Conservation (phyloP, 805 yeast genomes). For the Starmerella vaccinii region DNA sequence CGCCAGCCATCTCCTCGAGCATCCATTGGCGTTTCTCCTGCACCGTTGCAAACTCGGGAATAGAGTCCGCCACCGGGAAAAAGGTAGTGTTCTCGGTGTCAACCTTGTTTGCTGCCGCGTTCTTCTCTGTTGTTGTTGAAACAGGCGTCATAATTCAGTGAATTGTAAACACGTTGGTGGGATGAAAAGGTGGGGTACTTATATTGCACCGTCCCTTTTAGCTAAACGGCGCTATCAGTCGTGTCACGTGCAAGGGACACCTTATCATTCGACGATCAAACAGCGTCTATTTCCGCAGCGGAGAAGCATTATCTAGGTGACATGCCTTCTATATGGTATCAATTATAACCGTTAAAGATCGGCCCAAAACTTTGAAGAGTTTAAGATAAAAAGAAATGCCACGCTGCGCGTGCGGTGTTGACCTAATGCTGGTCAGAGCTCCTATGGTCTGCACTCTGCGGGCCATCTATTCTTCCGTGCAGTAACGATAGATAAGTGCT, state of each 20-base stretch:
- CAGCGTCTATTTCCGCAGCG: too few relatives aligned
- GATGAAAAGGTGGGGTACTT: not conserved
- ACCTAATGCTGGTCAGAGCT: too few relatives aligned
- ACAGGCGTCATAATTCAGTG: constrained; percentile 27
- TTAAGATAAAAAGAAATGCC: too few relatives aligned
- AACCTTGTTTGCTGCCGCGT: not conserved
- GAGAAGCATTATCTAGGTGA: too few relatives aligned
- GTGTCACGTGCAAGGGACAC: not conserved
- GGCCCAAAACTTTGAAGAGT: too few relatives aligned
- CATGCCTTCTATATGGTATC: too few relatives aligned
- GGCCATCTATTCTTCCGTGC: too few relatives aligned
- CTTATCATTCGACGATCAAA: not conserved
- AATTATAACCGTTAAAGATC: too few relatives aligned
- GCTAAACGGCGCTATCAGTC: not conserved
- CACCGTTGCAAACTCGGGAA: constrained; percentile 19
- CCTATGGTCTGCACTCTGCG: too few relatives aligned
- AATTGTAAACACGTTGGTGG: not conserved
- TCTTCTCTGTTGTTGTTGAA: not conserved
- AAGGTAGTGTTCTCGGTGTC: constrained; percentile 12
- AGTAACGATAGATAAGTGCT: too few relatives aligned
- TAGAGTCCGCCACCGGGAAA: constrained; percentile 7
- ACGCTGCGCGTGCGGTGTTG: too few relatives aligned
- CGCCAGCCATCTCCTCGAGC: constrained; percentile 67
- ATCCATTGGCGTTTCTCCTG: constrained; percentile 25
- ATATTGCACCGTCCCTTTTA: not conserved